phyloP scores from a whole-genome alignment of 345 rosid genomes.

The Mangifera indica region DNA sequence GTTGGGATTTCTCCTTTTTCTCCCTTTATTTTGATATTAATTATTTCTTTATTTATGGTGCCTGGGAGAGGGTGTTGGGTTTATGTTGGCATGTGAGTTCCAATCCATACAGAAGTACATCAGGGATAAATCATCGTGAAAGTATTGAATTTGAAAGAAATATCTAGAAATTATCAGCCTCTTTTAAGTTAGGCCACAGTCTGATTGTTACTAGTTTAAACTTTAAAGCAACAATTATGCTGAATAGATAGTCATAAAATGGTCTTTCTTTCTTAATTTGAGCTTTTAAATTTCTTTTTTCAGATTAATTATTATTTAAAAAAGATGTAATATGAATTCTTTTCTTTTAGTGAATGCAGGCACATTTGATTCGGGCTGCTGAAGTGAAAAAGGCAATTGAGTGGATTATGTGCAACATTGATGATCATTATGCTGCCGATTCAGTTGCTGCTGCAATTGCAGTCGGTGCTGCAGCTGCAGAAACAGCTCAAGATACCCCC shows the following conservation, averaged over 20 bases:
- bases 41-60: not conserved
- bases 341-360: conserved; percentile 99
- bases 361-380: conserved; percentile 88
- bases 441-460: conserved; percentile 91
- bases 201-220: not conserved
- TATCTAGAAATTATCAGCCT: not conserved
- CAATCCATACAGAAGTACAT: not conserved
- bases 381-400: conserved; percentile 96
- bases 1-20: not conserved
- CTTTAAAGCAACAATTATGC: not conserved
- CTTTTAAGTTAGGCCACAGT: not conserved
- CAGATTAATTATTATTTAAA: conserved; percentile 29
- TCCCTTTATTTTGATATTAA: not conserved
- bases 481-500: conserved; percentile 62
- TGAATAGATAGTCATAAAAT: not conserved
- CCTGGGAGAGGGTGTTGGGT: not conserved
- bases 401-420: conserved; percentile 92
- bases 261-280: conserved; percentile 1
- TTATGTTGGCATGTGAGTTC: not conserved
- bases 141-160: not conserved
- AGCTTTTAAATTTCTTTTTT: conserved; percentile 3
- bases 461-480: conserved; percentile 76
- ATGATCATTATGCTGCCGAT: conserved; percentile 85
- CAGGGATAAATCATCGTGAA: not conserved
- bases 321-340: conserved; percentile 83